Evolutionary conservation across 2,329 filamentous ascomycete species (phyloP).

Genomic region (Penicillium janthinellum): DNA sequence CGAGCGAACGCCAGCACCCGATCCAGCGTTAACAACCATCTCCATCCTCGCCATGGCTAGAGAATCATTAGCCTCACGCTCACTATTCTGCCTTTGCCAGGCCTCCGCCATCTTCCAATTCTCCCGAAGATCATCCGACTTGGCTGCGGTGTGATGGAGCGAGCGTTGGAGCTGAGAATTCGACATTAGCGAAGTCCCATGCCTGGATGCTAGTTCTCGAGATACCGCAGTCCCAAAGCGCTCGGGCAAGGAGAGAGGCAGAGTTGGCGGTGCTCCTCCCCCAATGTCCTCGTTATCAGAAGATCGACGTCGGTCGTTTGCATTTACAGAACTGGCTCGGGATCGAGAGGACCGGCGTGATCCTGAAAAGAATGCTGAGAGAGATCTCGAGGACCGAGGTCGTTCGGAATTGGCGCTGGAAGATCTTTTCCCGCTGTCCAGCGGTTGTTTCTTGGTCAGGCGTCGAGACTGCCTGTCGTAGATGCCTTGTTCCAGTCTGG

Average conservation of each 20-base stretch:
- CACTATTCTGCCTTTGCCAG: slow-evolving; percentile 19
- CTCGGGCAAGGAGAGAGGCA: slow-evolving; percentile 32
- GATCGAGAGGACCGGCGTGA: slow-evolving; percentile 33
- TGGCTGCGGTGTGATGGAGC: slow-evolving; percentile 19
- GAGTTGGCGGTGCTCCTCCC: slow-evolving; percentile 17
- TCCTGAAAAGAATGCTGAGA: slow-evolving; percentile 33
- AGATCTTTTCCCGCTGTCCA: slow-evolving; percentile 32
- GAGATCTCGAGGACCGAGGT: slow-evolving; percentile 25
- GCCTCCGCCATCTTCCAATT: slow-evolving; percentile 24
- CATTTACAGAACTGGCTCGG: slow-evolving; percentile 29
- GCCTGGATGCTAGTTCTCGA: slow-evolving; percentile 29
- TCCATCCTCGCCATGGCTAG: not conserved
- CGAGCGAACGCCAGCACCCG: not conserved
- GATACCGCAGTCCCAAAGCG: slow-evolving; percentile 35
- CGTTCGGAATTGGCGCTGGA: slow-evolving; percentile 35
- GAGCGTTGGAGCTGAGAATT: slow-evolving; percentile 15
- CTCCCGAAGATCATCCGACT: slow-evolving; percentile 24
- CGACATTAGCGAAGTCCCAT: slow-evolving; percentile 24
- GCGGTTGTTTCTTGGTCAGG: slow-evolving; percentile 40
- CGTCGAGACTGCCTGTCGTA: slow-evolving; percentile 32
- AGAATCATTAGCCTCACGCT: not conserved
- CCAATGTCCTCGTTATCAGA: slow-evolving; percentile 4
- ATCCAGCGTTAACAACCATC: not conserved
- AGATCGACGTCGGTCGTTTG: slow-evolving; percentile 12
- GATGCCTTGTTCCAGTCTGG: slow-evolving; percentile 19